Evolutionary conservation across 805 yeast species (phyloP).

Genomic region (Lachancea mirantina): DNA sequence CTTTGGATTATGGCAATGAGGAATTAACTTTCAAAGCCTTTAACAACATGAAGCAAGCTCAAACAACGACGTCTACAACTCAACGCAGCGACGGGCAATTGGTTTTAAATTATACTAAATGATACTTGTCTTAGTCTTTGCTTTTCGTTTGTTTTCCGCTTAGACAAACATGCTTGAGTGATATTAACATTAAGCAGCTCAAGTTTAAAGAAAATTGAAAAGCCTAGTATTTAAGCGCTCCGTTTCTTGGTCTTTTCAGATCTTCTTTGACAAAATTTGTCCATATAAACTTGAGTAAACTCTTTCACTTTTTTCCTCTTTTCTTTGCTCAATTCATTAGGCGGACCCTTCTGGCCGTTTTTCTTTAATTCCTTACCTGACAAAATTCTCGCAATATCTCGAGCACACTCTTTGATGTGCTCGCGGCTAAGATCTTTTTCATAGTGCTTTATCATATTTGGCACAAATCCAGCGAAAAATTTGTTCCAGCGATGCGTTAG

Average conservation of each 20-base stretch:
- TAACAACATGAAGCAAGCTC: too few species aligned
- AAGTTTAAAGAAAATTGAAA: too few species aligned
- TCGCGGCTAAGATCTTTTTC: conserved; percentile 65
- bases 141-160: too few species aligned
- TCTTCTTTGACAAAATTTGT: conserved; percentile 47
- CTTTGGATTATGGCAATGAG: too few species aligned
- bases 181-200: too few species aligned
- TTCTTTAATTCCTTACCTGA: conserved; percentile 56
- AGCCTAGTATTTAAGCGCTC: too few species aligned
- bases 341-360: conserved; percentile 34
- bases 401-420: conserved; percentile 66
- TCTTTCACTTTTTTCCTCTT: conserved; percentile 62
- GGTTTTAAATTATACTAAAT: too few species aligned
- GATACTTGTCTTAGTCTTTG: too few species aligned
- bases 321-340: conserved; percentile 51
- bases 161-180: too few species aligned
- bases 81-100: too few species aligned
- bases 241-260: conserved; percentile 17
- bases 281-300: conserved; percentile 61
- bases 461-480: conserved; percentile 65
- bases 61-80: too few species aligned
- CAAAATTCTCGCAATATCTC: conserved; percentile 63
- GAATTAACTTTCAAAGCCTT: too few species aligned
- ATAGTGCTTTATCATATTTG: conserved; percentile 66
- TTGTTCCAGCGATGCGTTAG: conserved; percentile 33